These are phyloP conservation scores for Chenopodium suecicum DNA, from an alignment of 148 eudicot genomes.

Conservation along the genomic window DNA sequence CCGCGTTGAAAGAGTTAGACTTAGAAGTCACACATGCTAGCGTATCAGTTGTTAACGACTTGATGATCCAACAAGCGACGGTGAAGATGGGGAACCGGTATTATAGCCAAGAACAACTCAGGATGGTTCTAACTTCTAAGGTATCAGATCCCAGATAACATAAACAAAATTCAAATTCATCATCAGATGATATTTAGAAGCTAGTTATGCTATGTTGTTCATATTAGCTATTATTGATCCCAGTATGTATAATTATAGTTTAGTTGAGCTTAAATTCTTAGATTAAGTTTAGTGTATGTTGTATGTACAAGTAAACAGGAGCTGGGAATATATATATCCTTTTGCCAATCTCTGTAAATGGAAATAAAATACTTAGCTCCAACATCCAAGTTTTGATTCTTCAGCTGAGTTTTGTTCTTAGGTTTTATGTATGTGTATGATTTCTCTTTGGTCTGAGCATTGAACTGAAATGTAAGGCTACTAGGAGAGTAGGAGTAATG, in stretches of 20 bases:
- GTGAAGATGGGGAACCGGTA: conserved; percentile 67
- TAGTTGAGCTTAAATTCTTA: not conserved
- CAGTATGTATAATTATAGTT: conserved; percentile 9
- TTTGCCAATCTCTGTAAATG: conserved; percentile 13
- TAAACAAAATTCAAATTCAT: not conserved
- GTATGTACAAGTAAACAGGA: conserved; percentile 1
- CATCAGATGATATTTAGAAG: not conserved
- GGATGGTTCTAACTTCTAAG: conserved; percentile 50
- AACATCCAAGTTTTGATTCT: conserved; percentile 3
- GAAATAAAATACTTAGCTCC: conserved; percentile 18
- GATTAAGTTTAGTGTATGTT: not conserved
- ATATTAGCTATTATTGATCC: conserved; percentile 1
- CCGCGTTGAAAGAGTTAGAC: conserved; percentile 68
- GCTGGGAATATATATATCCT: not conserved
- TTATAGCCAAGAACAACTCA: conserved; percentile 72
- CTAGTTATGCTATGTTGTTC: not conserved
- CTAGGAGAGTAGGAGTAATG: not conserved
- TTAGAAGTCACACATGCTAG: conserved; percentile 80
- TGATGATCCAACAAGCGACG: conserved; percentile 90
- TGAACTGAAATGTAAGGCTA: not conserved
- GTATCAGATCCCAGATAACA: conserved; percentile 41
- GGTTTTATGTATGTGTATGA: not conserved
- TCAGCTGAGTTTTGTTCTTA: not conserved
- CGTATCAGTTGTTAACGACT: conserved; percentile 78
- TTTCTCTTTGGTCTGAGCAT: not conserved